Conservation (phyloP, 371 early-diverging fungal genomes). For the Rhizopus sp. region DNA sequence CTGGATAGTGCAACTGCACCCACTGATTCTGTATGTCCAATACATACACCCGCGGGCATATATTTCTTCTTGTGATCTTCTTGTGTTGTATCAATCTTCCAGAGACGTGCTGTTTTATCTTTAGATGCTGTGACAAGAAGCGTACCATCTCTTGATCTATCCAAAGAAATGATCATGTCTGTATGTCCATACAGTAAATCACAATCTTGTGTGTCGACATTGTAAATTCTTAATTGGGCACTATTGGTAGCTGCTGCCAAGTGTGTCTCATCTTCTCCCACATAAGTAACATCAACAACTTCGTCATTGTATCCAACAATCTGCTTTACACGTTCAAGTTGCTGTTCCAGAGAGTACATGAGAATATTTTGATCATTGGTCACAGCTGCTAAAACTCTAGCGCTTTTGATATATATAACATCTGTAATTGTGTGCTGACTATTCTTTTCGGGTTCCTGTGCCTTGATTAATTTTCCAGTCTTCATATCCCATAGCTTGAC, state of each 20-base stretch:
- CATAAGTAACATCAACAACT: constrained; percentile 81
- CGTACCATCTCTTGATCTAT: constrained; percentile 63
- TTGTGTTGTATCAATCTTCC: constrained; percentile 62
- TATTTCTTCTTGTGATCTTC: constrained; percentile 48
- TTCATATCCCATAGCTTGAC: constrained; percentile 75
- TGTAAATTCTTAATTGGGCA: constrained; percentile 86
- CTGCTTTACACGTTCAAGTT: constrained; percentile 70
- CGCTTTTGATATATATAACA: constrained; percentile 60
- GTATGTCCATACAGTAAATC: constrained; percentile 87
- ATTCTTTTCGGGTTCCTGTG: constrained; percentile 63
- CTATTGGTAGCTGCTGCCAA: constrained; percentile 93
- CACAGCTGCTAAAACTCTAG: constrained; percentile 66
- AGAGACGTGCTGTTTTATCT: constrained; percentile 85
- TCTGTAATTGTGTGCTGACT: constrained; percentile 70
- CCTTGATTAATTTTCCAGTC: constrained; percentile 60
- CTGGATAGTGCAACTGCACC: constrained; percentile 78
- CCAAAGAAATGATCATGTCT: constrained; percentile 84
- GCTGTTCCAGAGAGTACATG: constrained; percentile 63
- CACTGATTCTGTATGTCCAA: constrained; percentile 92
- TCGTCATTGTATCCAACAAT: constrained; percentile 96
- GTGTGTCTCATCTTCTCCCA: constrained; percentile 71
- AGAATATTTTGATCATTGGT: constrained; percentile 92
- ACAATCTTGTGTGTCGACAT: constrained; percentile 78
- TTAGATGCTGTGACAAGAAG: constrained; percentile 87
- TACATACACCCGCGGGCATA: constrained; percentile 68